phyloP scores from a whole-genome alignment of 768 basidiomycete species.

The Trametes coccinea region DNA sequence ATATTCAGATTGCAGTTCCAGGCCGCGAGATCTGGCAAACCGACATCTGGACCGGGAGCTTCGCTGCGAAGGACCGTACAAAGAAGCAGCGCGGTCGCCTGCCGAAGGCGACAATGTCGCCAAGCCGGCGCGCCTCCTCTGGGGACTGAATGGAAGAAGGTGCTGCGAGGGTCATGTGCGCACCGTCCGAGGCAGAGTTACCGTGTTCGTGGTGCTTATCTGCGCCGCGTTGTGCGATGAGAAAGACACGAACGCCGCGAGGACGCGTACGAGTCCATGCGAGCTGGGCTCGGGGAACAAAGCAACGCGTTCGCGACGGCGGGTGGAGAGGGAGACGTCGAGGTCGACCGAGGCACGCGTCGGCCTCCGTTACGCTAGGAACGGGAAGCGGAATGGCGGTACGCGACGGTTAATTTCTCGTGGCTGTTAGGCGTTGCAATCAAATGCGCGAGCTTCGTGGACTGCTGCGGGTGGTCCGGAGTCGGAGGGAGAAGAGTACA shows the following conservation, averaged over 20 bases:
- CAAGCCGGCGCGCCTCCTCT: slow-evolving; percentile 5
- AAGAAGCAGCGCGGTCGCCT: not conserved
- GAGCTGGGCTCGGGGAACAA: not conserved
- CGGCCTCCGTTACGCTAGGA: not conserved
- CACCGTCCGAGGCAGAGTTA: slow-evolving; percentile 4
- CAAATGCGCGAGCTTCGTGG: too few species aligned
- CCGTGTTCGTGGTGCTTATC: slow-evolving; percentile 16
- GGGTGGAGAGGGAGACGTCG: not conserved
- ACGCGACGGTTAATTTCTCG: not conserved
- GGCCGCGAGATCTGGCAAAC: not conserved
- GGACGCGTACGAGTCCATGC: not conserved
- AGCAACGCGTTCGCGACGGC: not conserved
- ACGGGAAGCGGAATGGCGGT: not conserved
- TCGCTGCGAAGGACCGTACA: not conserved
- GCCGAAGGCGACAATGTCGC: slow-evolving; percentile 8
- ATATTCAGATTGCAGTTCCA: not conserved
- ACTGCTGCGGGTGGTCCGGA: too few species aligned
- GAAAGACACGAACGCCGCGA: not conserved
- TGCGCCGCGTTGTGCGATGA: slow-evolving; percentile 10
- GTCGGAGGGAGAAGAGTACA: too few species aligned
- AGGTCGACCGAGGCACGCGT: slow-evolving; percentile 5
- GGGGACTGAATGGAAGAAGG: slow-evolving; percentile 18
- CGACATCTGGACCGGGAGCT: not conserved
- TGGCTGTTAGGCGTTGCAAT: too few species aligned
- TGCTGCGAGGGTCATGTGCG: slow-evolving; percentile 13